phyloP scores from a whole-genome alignment of 306 rosid genomes.

The Arachis hypogaea region DNA sequence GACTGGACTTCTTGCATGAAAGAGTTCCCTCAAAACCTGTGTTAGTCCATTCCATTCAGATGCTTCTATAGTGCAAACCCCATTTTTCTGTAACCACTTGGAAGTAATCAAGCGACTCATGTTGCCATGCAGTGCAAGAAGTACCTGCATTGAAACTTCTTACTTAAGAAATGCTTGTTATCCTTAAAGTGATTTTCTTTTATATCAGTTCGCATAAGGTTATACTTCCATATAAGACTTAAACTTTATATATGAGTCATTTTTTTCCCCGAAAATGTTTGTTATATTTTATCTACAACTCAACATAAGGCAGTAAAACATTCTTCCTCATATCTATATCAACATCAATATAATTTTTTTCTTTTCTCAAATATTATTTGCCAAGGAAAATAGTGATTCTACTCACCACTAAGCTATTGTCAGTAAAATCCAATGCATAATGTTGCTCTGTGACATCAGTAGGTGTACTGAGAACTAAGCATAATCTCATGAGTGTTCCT shows the following conservation, averaged over 20 bases:
- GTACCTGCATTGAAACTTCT: conserved; percentile 56
- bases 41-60: conserved; percentile 98
- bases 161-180: conserved; percentile 12
- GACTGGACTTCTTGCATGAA: conserved; percentile 59
- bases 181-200: conserved; percentile 11
- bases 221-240: neutral
- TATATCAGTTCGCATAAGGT: neutral
- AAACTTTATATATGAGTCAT: neutral
- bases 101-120: conserved; percentile 74
- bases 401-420: conserved; percentile 73
- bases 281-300: neutral
- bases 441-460: conserved; percentile 69
- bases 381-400: conserved; percentile 33
- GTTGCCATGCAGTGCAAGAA: conserved; percentile 80
- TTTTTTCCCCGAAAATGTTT: neutral
- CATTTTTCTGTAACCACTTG: conserved; percentile 75
- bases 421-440: conserved; percentile 62
- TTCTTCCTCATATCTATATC: neutral
- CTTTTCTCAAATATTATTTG: conserved; percentile 17
- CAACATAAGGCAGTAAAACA: neutral
- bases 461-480: conserved; percentile 75
- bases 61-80: conserved; percentile 73
- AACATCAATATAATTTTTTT: neutral
- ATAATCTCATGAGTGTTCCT: conserved; percentile 86
- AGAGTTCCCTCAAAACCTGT: conserved; percentile 76